Percentiles rank a stretch among this genome's conserved stretches.
phyloP scores from a whole-genome alignment of 164 flowering plant species.

The Litsea cubeba region DNA sequence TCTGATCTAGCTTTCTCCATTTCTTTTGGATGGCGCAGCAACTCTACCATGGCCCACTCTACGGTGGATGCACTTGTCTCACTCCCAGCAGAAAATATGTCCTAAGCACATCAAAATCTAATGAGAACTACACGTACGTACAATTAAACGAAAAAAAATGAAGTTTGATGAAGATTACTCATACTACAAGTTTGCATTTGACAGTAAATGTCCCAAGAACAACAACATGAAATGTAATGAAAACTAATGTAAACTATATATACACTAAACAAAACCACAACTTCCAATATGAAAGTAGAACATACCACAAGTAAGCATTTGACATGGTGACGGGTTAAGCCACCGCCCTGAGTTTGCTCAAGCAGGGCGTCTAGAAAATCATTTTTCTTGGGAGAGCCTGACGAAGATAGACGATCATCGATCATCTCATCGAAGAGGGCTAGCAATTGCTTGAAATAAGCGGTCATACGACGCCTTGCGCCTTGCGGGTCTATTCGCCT shows the following conservation, averaged over 20 bases:
- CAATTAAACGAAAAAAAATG: too few species aligned
- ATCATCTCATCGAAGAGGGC: slow-evolving; percentile 12
- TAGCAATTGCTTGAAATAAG: neutral
- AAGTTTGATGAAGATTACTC: neutral
- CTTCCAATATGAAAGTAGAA: too few species aligned
- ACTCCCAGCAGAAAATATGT: neutral
- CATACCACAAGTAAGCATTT: neutral
- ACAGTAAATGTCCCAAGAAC: too few species aligned
- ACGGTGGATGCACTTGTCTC: neutral
- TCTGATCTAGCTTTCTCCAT: neutral
- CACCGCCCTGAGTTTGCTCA: neutral
- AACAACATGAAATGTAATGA: too few species aligned
- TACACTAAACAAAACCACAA: neutral
- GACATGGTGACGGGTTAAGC: neutral
- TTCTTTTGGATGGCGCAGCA: neutral
- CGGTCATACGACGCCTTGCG: neutral
- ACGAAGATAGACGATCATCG: slow-evolving; percentile 1
- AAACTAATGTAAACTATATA: neutral
- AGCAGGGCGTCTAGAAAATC: slow-evolving; percentile 5
- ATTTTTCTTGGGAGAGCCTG: neutral
- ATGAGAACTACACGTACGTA: too few species aligned
- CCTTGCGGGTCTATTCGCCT: slow-evolving; percentile 15
- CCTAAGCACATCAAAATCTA: neutral
- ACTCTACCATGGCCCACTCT: slow-evolving; percentile 7
- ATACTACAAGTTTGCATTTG: neutral